Base-by-base conservation (phyloP, 2,329 filamentous ascomycete species). In the Colletotrichum caudatum region DNA sequence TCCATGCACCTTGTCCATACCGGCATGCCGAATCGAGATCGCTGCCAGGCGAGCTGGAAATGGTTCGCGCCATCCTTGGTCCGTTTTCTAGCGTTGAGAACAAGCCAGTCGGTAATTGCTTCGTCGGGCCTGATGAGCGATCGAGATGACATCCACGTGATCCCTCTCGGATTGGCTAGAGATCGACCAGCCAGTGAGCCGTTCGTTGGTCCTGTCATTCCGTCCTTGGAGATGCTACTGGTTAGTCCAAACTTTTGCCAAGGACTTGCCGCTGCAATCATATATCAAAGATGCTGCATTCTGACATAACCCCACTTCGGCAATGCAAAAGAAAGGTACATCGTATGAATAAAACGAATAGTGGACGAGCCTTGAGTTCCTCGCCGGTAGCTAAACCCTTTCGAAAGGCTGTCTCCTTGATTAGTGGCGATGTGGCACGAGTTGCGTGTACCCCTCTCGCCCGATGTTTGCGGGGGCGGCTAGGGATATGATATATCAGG, bases 391-490 rank as follows among this genome's bases (percentile, higher is more conserved):
- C n/a, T 6, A 11, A 20, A 44, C 8, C 6, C 1, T 44, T 20
- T 20, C 41, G 6, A 12, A 23, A 23, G 46, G 12, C 20, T 23
- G 41, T 20, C 41, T 44, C 39, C 14, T 20, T 18, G 66, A 64
- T 73, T 46, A 23, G 26, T 65, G 14, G 64, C 63, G 8, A 74
- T 69, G 57, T 69, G 66, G 26, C 58, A 65, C 12, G 73, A 51
- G 54, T 74, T 50, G 1, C 29, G 64, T 74, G 16, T 74, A 68
- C 1, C 73, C 64, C 18, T 74, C 68, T 14, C 73, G 72, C 18
- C 72, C 64, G 16, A 67, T 61, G 29, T 74, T 74, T 9, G 26
- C 14, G 16, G 14, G 7, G 0, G 58, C 51, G 20, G 51, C 26
- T 1, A 64, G 53, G 1, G 35, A 20, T 8, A n/a, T n/a, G n/a